Evolutionary conservation across 2,329 filamentous ascomycete species (phyloP).

Genomic region (Colletotrichum melonis): DNA sequence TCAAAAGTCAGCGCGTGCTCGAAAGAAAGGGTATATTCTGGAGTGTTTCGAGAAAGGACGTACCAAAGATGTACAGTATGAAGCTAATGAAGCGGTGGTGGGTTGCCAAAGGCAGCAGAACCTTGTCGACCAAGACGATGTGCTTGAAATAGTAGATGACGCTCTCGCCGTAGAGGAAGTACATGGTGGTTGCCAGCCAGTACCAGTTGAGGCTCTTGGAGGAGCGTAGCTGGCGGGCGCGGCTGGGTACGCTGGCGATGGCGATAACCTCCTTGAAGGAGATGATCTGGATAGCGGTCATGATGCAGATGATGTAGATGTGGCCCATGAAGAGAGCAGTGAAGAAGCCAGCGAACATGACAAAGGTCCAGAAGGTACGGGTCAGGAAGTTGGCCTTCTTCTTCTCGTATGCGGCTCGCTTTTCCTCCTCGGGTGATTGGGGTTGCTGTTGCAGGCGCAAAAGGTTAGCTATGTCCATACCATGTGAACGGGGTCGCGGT

Average conservation of each 20-base stretch:
- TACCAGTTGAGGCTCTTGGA: constrained; percentile 99
- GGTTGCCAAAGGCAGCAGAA: constrained; percentile 91
- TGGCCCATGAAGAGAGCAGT: constrained; percentile 93
- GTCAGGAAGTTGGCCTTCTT: constrained; percentile 99
- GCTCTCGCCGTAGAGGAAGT: constrained; percentile 98
- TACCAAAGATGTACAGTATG: constrained; percentile 96
- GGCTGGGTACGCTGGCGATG: constrained; percentile 93
- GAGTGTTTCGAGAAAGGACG: constrained; percentile 44
- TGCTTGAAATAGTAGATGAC: constrained; percentile 99
- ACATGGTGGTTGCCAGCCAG: constrained; percentile 98
- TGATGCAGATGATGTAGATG: constrained; percentile 94
- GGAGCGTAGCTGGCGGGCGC: constrained; percentile 88
- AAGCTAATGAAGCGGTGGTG: constrained; percentile 99
- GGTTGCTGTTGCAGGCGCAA: constrained; percentile 50
- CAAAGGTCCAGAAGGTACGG: constrained; percentile 95
- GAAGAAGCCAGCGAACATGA: constrained; percentile 97
- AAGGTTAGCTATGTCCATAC: neutral
- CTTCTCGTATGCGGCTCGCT: constrained; percentile 85
- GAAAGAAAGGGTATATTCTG: neutral
- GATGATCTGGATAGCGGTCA: constrained; percentile 93
- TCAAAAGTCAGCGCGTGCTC: constrained; percentile 38
- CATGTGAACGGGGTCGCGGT: neutral
- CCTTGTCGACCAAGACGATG: constrained; percentile 93
- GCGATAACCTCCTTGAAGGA: constrained; percentile 99
- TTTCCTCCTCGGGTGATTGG: constrained; percentile 50